phyloP scores from a whole-genome alignment of 768 basidiomycete genomes.

The Lactarius quietus region DNA sequence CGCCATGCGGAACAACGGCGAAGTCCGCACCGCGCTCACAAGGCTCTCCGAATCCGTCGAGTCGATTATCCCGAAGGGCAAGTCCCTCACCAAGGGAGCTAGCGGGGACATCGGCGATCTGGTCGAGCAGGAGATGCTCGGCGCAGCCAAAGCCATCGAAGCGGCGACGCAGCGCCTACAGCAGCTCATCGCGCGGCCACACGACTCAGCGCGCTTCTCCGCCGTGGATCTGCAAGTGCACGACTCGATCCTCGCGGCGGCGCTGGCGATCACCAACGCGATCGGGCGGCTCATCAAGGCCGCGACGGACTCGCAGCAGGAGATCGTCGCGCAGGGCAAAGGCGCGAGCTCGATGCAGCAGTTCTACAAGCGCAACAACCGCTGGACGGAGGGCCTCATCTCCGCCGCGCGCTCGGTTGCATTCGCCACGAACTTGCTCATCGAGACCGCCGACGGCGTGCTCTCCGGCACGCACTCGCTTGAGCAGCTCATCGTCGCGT shows the following conservation, averaged over 20 bases:
- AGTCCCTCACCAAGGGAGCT: constrained; percentile 60
- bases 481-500: constrained; percentile 99
- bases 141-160: constrained; percentile 91
- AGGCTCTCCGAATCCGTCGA: constrained; percentile 90
- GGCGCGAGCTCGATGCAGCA: constrained; percentile 91
- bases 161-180: constrained; percentile 86
- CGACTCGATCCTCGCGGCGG: constrained; percentile 91
- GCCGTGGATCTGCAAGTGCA: constrained; percentile 95
- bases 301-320: constrained; percentile 96
- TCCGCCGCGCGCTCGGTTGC: constrained; percentile 98
- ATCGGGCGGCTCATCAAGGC: constrained; percentile 94
- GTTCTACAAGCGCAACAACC: constrained; percentile 99
- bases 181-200: constrained; percentile 86
- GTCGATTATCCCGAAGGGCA: constrained; percentile 78
- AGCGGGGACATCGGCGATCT: constrained; percentile 95
- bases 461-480: constrained; percentile 94
- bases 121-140: constrained; percentile 94
- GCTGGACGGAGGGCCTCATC: constrained; percentile 99
- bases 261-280: constrained; percentile 93
- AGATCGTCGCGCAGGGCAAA: constrained; percentile 94
- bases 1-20: constrained; percentile 85
- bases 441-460: constrained; percentile 97
- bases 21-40: constrained; percentile 73
- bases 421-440: constrained; percentile 91
- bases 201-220: constrained; percentile 81